Base-by-base conservation (phyloP, 2,329 filamentous ascomycete genomes). In the Coleophoma eucalyptorum region DNA sequence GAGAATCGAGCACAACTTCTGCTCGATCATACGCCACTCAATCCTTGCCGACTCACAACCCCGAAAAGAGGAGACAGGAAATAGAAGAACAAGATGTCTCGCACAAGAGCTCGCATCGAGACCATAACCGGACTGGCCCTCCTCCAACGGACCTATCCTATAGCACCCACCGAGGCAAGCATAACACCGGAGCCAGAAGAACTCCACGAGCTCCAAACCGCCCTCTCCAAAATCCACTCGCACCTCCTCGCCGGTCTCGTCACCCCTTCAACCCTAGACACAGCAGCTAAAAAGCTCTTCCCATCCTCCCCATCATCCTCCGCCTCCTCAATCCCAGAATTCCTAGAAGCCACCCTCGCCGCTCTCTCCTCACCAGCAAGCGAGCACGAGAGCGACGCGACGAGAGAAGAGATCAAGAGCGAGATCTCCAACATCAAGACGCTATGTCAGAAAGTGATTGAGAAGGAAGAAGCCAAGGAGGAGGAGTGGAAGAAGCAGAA, bases 401-500 rank as follows among this genome's bases (percentile, higher is more conserved):
- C 42, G 45, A 33, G 20, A 48, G 46, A 50, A 11, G 19, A 31
- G 6, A 49, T 46, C 43, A 49, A 26, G 10, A 32, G 3, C 6
- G 6, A n/a, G 6, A 15, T 38, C 35, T 5, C 6, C 13, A 11
- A 15, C 6, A 26, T 26, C 26, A 26, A 26, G 26, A 26, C 26
- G 26, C 26, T 5, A 26, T 26, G 26, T 8, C 35, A 38, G 35
- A 18, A 5, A 16, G 41, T 18, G 18, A 55, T 55, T 20, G 31
- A 33, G 16, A 52, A 53, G 49, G 57, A 55, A 21, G 57, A 54
- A 31, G 52, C 50, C 33, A 51, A 35, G 31, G 46, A 45, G 50
- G 58, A 56, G 31, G 52, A 53, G 16, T 38, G 35, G 50, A 26
- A 52, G 54, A 45, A 60, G 32, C 31, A 56, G 53, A 49, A 50